phyloP scores from a whole-genome alignment of 1,284 basidiomycete genomes.

The Wallemia mellicola region DNA sequence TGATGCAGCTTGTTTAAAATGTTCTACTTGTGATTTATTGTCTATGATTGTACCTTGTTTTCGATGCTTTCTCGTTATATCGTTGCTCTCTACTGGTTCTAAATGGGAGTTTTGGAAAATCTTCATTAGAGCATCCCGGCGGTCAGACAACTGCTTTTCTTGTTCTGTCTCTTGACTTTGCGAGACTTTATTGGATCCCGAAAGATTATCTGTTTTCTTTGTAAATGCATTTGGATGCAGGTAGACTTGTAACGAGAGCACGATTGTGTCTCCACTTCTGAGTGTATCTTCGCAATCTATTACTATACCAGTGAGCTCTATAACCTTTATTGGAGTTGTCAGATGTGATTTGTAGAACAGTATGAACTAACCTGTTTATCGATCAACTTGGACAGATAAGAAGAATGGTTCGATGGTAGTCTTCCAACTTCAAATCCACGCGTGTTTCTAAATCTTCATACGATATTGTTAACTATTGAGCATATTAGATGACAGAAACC shows the following conservation, averaged over 20 bases:
- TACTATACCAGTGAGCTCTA: constrained; percentile 27
- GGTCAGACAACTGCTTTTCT: constrained; percentile 40
- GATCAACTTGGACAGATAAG: constrained; percentile 38
- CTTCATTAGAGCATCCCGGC: constrained; percentile 25
- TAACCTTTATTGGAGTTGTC: constrained; percentile 6
- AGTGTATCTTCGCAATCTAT: constrained; percentile 35
- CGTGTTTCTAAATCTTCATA: constrained; percentile 5
- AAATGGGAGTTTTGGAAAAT: constrained; percentile 12
- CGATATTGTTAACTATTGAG: no score
- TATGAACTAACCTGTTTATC: constrained; percentile 23
- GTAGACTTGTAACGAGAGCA: constrained; percentile 36
- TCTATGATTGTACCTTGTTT: constrained; percentile 18
- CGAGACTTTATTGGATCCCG: neutral
- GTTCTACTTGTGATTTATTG: constrained; percentile 8
- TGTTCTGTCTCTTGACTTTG: constrained; percentile 31
- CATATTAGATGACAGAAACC: constrained; percentile 40
- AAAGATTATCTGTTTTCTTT: constrained; percentile 13
- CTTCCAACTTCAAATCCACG: constrained; percentile 31
- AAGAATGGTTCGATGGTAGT: constrained; percentile 31
- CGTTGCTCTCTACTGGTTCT: constrained; percentile 9
- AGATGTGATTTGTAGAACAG: neutral
- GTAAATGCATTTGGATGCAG: constrained; percentile 32
- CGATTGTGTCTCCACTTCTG: constrained; percentile 33
- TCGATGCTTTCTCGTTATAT: constrained; percentile 16
- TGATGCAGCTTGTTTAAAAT: constrained; percentile 7